These are phyloP conservation scores for Blastobotrys chiropterorum DNA, from an alignment of 805 yeast species.

Conservation along the genomic window DNA sequence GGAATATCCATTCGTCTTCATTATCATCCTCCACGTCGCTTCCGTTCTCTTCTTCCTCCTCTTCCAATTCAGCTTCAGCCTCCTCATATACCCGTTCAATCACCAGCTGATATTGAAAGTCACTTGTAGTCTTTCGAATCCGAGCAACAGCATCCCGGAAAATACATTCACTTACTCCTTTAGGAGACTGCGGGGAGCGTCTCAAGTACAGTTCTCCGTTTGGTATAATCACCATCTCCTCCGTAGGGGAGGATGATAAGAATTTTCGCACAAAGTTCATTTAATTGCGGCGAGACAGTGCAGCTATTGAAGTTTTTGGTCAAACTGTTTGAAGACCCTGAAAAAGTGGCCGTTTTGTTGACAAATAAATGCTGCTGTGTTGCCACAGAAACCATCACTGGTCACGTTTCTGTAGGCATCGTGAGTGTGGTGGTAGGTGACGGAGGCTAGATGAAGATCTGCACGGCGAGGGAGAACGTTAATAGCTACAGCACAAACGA, in stretches of 20 bases:
- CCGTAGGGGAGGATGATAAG: conserved; percentile 17
- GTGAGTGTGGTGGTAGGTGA: too few relatives aligned
- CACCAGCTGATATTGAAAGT: conserved; percentile 62
- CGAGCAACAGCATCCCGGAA: conserved; percentile 74
- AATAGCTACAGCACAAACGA: too few relatives aligned
- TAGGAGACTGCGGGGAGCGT: conserved; percentile 74
- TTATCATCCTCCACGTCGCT: conserved; percentile 37
- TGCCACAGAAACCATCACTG: neutral
- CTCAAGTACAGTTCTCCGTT: conserved; percentile 73
- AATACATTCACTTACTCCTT: conserved; percentile 66
- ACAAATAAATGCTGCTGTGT: neutral
- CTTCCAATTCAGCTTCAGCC: conserved; percentile 49
- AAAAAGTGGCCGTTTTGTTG: too few relatives aligned
- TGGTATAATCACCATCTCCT: conserved; percentile 65
- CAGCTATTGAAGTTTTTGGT: too few relatives aligned
- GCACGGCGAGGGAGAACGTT: too few relatives aligned
- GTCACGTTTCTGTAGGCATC: too few relatives aligned
- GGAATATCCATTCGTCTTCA: conserved; percentile 65
- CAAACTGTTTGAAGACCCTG: too few relatives aligned
- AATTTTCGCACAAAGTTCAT: conserved; percentile 28
- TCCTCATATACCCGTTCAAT: conserved; percentile 65
- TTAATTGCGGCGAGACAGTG: neutral
- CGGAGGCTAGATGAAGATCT: too few relatives aligned
- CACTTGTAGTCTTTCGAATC: conserved; percentile 60
- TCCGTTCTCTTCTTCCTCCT: conserved; percentile 43